phyloP scores from a whole-genome alignment of 805 yeast species.

The Yarrowia sp. region DNA sequence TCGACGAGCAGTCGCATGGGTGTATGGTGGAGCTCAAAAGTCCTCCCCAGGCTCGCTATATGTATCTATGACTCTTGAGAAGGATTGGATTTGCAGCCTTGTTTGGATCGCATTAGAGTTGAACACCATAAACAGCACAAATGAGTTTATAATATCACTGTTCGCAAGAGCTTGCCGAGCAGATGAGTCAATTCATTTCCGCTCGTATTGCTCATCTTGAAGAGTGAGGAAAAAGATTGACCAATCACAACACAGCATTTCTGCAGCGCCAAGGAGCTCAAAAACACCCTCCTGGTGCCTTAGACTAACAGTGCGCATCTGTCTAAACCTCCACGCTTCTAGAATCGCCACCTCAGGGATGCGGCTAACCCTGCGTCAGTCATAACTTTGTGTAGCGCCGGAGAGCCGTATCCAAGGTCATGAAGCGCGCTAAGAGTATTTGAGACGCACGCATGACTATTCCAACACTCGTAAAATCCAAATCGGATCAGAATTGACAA shows the following conservation, averaged over 20 bases:
- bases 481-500: neutral
- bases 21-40: neutral
- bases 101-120: neutral
- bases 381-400: neutral
- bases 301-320: no score
- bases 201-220: no score
- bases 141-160: neutral
- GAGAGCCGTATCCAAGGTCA: no score
- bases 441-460: neutral
- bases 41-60: neutral
- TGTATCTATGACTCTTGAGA: conserved; percentile 12
- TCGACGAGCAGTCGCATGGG: neutral
- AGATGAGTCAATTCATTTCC: neutral
- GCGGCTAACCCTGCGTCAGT: conserved; percentile 14
- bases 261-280: no score
- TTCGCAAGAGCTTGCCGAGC: no score
- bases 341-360: neutral
- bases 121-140: no score
- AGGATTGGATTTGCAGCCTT: neutral
- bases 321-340: neutral
- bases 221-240: no score
- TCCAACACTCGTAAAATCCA: neutral
- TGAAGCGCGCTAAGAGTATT: neutral
- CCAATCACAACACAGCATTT: neutral
- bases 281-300: no score